These are phyloP conservation scores for Collybia sp. DNA, from an alignment of 768 basidiomycete genomes.

Conservation along the genomic window DNA sequence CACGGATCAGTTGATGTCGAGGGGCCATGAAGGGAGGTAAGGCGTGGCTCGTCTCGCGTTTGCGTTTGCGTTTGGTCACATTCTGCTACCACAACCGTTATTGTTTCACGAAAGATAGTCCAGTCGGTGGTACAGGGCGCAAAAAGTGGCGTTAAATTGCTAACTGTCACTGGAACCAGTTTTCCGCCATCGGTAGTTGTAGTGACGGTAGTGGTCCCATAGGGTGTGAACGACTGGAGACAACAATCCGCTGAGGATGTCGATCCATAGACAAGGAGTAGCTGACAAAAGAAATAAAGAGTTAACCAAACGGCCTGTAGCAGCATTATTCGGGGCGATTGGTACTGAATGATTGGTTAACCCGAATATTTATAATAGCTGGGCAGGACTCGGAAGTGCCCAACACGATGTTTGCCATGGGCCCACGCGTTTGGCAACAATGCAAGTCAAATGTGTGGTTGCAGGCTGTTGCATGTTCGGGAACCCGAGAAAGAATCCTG, in stretches of 20 bases:
- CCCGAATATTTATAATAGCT: too few species aligned
- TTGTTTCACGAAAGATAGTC: constrained; percentile 12
- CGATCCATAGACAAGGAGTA: neutral
- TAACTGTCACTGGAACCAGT: constrained; percentile 5
- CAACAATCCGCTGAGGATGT: neutral
- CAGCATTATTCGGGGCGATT: too few species aligned
- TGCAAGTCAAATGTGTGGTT: too few species aligned
- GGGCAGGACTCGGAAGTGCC: too few species aligned
- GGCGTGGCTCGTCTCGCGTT: constrained; percentile 15
- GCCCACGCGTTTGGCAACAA: too few species aligned
- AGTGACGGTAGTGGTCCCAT: constrained; percentile 11
- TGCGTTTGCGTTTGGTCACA: constrained; percentile 18
- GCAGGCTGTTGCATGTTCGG: too few species aligned
- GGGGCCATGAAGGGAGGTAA: constrained; percentile 9
- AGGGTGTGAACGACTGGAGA: constrained; percentile 9
- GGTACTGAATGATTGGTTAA: too few species aligned
- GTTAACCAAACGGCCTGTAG: too few species aligned
- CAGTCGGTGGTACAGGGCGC: constrained; percentile 18
- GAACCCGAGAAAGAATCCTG: too few species aligned
- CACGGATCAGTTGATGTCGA: constrained; percentile 5
- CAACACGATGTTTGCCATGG: too few species aligned
- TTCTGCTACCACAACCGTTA: constrained; percentile 13
- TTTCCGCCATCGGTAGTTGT: constrained; percentile 6
- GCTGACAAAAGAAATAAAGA: neutral
- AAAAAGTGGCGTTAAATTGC: constrained; percentile 13